Evolutionary conservation across 202 grass and related monocot genomes (phyloP).

Genomic region (Schoenoplectus tabernaemontani): DNA sequence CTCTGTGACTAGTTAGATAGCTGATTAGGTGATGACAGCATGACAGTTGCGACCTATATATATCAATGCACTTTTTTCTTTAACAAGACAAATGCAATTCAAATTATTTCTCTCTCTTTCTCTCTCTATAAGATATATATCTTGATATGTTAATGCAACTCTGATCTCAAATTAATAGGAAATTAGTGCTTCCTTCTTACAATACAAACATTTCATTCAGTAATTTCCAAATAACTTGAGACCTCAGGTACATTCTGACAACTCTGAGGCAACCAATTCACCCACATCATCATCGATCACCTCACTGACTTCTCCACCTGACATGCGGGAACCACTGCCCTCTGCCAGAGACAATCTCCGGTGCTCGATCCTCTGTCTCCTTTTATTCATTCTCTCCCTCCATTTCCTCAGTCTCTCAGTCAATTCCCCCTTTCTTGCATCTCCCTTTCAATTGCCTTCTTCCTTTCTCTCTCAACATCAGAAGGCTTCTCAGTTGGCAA

Average conservation of each 20-base stretch:
- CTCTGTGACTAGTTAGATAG: not conserved
- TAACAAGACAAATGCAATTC: not conserved
- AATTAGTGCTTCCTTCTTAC: not conserved
- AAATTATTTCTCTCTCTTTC: not conserved
- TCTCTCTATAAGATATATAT: not conserved
- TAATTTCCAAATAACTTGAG: not conserved
- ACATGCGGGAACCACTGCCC: not conserved
- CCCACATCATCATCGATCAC: slow-evolving; percentile 24
- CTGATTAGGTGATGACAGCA: not conserved
- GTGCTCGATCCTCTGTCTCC: slow-evolving; percentile 20
- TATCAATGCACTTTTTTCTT: not conserved
- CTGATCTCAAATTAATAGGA: not conserved
- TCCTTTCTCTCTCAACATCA: not conserved
- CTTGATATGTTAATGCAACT: not conserved
- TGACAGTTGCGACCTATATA: not conserved
- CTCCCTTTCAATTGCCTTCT: not conserved
- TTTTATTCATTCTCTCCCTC: slow-evolving; percentile 19
- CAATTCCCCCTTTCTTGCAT: not conserved
- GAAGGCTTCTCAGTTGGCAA: not conserved
- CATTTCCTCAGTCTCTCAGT: slow-evolving; percentile 17
- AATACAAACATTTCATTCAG: not conserved
- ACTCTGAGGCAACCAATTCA: slow-evolving; percentile 31
- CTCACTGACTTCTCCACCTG: not conserved
- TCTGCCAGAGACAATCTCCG: not conserved
- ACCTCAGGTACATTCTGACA: slow-evolving; percentile 17